These are phyloP conservation scores for Ascochyta rabiei DNA, from an alignment of 2,329 filamentous ascomycete species.

Conservation along the genomic window DNA sequence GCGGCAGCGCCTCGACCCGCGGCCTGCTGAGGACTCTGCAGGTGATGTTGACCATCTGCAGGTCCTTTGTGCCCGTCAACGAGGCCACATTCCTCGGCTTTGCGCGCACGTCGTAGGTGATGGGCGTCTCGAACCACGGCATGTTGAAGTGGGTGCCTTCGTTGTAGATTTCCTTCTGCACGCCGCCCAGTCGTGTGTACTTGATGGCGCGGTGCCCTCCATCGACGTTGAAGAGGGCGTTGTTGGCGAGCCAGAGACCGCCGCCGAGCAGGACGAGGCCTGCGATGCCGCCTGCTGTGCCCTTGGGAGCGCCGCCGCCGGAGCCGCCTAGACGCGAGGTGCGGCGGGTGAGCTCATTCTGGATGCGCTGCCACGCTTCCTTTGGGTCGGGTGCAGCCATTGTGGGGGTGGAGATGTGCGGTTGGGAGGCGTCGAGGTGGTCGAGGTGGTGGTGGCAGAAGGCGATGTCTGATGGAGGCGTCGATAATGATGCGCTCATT, in stretches of 20 bases:
- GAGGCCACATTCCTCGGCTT: conserved; percentile 97
- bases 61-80: conserved; percentile 95
- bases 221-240: conserved; percentile 80
- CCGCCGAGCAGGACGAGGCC: conserved; percentile 61
- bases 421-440: conserved; percentile 14
- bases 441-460: not conserved
- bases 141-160: conserved; percentile 98
- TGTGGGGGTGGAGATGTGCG: conserved; percentile 31
- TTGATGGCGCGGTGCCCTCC: conserved; percentile 99
- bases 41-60: conserved; percentile 99
- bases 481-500: conserved; percentile 37
- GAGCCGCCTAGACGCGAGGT: conserved; percentile 55
- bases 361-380: conserved; percentile 70
- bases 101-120: conserved; percentile 97
- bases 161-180: conserved; percentile 92
- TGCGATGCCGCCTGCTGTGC: conserved; percentile 61
- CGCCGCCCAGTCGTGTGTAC: conserved; percentile 89
- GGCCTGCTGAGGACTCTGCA: conserved; percentile 97
- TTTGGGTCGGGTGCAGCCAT: conserved; percentile 61
- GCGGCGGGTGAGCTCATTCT: conserved; percentile 62
- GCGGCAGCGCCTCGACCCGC: conserved; percentile 83
- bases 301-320: conserved; percentile 56
- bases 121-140: conserved; percentile 96
- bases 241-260: conserved; percentile 62
- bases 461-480: conserved; percentile 1